Conservation (phyloP, 371 early-diverging fungal species). For the Sporodiniella umbellata region DNA sequence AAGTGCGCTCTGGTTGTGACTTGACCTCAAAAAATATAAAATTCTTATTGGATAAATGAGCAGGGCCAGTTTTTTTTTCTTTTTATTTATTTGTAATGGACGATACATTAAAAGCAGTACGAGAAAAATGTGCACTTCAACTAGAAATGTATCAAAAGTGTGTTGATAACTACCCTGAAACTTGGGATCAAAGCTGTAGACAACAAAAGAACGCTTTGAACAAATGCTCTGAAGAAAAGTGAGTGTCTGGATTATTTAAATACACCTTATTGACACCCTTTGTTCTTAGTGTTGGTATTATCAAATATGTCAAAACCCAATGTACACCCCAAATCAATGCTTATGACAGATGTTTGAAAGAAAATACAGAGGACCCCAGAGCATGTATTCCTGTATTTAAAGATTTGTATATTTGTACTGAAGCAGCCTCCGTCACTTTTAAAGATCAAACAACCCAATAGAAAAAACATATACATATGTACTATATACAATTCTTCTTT, state of each 20-base stretch:
- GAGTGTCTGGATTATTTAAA: constrained; percentile 10
- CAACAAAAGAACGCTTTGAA: constrained; percentile 72
- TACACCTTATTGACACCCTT: background rate
- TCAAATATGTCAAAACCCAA: constrained; percentile 71
- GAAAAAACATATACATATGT: constrained; percentile 1
- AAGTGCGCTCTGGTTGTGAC: no score
- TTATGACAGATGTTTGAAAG: constrained; percentile 65
- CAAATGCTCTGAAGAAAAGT: constrained; percentile 82
- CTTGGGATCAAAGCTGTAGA: constrained; percentile 72
- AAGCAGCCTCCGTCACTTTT: constrained; percentile 47
- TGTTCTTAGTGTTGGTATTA: constrained; percentile 53
- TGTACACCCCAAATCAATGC: constrained; percentile 64
- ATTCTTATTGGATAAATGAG: no score
- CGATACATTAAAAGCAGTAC: constrained; percentile 68
- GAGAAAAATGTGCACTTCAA: constrained; percentile 76
- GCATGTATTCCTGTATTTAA: constrained; percentile 61
- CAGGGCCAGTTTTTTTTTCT: background rate
- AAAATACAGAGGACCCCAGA: constrained; percentile 63
- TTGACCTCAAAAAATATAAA: background rate
- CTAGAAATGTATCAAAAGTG: constrained; percentile 76
- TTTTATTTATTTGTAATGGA: constrained; percentile 66
- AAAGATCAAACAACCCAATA: constrained; percentile 23
- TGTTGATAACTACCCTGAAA: constrained; percentile 68
- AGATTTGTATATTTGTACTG: constrained; percentile 61
- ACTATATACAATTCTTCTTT: no score